These are phyloP conservation scores for Termitomyces sp. DNA, from an alignment of 768 basidiomycete species.

Conservation along the genomic window DNA sequence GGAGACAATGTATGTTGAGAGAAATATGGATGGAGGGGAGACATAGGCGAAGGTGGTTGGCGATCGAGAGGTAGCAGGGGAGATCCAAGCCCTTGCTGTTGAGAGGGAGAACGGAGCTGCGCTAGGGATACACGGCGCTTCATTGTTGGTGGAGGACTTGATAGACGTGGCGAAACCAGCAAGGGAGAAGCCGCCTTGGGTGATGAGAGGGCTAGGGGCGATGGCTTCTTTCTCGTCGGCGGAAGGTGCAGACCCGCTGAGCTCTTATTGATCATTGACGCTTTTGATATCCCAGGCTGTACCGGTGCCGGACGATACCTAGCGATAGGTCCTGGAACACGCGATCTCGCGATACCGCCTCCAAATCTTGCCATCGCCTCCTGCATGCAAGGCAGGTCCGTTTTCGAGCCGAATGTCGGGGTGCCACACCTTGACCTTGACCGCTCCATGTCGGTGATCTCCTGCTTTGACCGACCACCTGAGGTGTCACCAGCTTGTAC, in stretches of 20 bases:
- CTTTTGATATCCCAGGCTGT: conserved; percentile 16
- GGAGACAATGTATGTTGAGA: conserved; percentile 11
- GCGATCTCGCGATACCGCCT: conserved; percentile 13
- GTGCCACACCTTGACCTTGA: conserved; percentile 52
- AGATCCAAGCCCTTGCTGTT: conserved; percentile 9
- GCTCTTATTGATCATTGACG: conserved; percentile 15
- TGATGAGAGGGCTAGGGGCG: conserved; percentile 23
- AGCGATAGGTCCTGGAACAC: neutral
- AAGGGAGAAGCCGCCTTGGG: conserved; percentile 12
- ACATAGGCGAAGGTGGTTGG: conserved; percentile 20
- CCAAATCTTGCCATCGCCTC: conserved; percentile 38
- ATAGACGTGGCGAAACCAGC: conserved; percentile 6
- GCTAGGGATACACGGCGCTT: conserved; percentile 17
- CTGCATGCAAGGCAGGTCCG: conserved; percentile 38
- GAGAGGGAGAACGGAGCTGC: conserved; percentile 15
- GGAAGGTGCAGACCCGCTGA: neutral
- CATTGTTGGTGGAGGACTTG: conserved; percentile 14
- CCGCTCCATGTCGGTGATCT: conserved; percentile 33
- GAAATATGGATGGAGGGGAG: conserved; percentile 15
- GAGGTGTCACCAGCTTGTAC: neutral
- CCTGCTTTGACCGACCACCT: conserved; percentile 9
- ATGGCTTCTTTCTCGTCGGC: conserved; percentile 26
- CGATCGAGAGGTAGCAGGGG: conserved; percentile 8
- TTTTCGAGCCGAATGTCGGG: conserved; percentile 55
- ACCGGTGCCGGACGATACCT: conserved; percentile 4